These are phyloP conservation scores for Curvularia spicifera DNA, from an alignment of 2,329 filamentous ascomycete genomes.

Conservation along the genomic window DNA sequence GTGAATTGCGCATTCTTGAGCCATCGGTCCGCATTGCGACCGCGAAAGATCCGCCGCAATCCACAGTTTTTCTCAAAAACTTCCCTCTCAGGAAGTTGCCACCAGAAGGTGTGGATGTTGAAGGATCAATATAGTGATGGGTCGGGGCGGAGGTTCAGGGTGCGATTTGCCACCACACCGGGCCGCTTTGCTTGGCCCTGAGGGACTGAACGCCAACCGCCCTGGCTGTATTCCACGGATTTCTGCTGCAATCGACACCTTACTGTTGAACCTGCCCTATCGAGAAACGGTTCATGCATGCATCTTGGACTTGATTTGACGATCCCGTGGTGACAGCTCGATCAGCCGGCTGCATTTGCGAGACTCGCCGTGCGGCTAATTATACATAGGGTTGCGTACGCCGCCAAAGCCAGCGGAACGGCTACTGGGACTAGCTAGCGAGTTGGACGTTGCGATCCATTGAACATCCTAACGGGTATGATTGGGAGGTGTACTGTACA, in stretches of 20 bases:
- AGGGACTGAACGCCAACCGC: conserved; percentile 14
- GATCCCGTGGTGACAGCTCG: conserved; percentile 2
- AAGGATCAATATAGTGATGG: conserved; percentile 5
- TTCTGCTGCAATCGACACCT: conserved; percentile 19
- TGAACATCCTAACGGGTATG: neutral
- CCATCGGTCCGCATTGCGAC: conserved; percentile 19
- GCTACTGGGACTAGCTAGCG: neutral
- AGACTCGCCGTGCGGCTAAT: neutral
- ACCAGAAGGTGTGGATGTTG: conserved; percentile 10
- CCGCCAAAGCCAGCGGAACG: neutral
- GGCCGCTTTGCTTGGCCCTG: conserved; percentile 9
- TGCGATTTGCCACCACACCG: conserved; percentile 13
- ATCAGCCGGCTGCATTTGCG: neutral
- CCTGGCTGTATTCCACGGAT: conserved; percentile 12
- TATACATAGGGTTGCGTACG: neutral
- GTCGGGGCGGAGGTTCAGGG: conserved; percentile 6
- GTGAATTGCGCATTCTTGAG: conserved; percentile 2
- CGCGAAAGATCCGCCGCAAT: conserved; percentile 21
- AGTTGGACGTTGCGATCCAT: neutral
- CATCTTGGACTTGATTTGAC: neutral
- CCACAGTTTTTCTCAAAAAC: conserved; percentile 15
- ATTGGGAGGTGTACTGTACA: neutral
- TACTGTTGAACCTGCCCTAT: conserved; percentile 14
- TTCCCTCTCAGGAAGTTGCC: conserved; percentile 19
- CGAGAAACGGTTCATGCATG: neutral